A percentile compares a stretch with the other conserved stretches of the same genome.
phyloP scores from a whole-genome alignment of 371 early-diverging fungal genomes.

The Globomyces sp. region DNA sequence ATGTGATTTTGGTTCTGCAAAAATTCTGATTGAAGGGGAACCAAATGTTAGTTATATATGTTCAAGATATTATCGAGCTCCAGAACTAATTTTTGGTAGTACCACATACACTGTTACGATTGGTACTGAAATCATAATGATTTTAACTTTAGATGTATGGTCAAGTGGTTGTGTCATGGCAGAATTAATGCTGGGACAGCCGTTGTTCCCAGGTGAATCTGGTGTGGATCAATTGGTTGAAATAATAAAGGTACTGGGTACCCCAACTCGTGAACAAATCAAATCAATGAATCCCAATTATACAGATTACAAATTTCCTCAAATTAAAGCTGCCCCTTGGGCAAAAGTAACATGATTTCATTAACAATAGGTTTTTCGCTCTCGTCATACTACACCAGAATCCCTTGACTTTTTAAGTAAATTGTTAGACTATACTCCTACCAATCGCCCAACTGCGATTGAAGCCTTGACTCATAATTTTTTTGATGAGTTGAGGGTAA shows the following conservation, averaged over 20 bases:
- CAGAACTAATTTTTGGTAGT: constrained; percentile 97
- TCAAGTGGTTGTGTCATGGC: constrained; percentile 99
- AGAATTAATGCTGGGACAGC: constrained; percentile 94
- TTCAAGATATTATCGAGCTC: constrained; percentile 98
- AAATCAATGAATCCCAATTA: constrained; percentile 95
- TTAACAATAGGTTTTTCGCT: constrained; percentile 68
- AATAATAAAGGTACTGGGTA: constrained; percentile 99
- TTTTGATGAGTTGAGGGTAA: constrained; percentile 93
- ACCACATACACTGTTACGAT: constrained; percentile 91
- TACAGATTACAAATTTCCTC: constrained; percentile 97
- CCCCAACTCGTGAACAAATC: constrained; percentile 95
- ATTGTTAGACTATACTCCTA: constrained; percentile 94
- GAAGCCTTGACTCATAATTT: constrained; percentile 94
- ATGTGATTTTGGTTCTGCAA: constrained; percentile 99
- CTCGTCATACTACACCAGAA: constrained; percentile 68
- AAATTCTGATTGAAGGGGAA: constrained; percentile 88
- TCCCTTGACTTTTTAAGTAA: constrained; percentile 85
- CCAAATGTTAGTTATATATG: constrained; percentile 98
- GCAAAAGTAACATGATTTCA: constrained; percentile 55
- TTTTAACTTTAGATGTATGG: constrained; percentile 81
- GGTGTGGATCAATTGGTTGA: constrained; percentile 99
- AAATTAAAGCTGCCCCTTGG: constrained; percentile 93
- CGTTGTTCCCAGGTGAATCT: constrained; percentile 98
- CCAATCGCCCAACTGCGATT: constrained; percentile 83
- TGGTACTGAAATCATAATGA: constrained; percentile 44